phyloP scores from a whole-genome alignment of 352 stramenopile species.

The Phytophthora agathidicida region DNA sequence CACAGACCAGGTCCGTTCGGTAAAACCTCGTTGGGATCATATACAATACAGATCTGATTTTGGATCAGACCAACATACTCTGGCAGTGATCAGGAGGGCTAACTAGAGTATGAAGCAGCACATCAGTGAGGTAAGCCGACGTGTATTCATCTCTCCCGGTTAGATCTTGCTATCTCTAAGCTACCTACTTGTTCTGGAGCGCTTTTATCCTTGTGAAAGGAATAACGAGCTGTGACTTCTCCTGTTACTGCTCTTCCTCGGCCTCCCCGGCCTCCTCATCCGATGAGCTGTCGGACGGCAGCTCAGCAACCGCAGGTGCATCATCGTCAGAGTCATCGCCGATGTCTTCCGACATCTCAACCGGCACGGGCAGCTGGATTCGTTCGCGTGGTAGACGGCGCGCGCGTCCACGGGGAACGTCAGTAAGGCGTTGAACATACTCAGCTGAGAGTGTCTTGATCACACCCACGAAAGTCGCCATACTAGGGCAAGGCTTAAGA shows the following conservation, averaged over 20 bases:
- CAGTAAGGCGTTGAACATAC: slow-evolving; percentile 1
- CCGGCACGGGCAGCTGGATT: not conserved
- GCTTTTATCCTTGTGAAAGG: not conserved
- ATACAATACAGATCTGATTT: not conserved
- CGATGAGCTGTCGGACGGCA: not conserved
- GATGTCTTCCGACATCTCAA: slow-evolving; percentile 2
- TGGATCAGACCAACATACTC: slow-evolving; percentile 4
- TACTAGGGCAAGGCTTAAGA: not conserved
- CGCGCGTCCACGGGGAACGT: not conserved
- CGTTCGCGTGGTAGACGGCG: not conserved
- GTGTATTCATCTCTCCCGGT: slow-evolving; percentile 2
- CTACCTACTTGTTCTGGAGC: not conserved
- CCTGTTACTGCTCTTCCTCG: not conserved
- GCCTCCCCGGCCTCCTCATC: not conserved
- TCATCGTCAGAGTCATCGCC: slow-evolving; percentile 3
- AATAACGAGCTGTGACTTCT: not conserved
- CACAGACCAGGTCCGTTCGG: no score
- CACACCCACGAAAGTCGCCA: not conserved
- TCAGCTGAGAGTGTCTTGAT: slow-evolving; percentile 2
- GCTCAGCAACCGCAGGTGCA: not conserved
- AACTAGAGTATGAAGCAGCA: slow-evolving; percentile 1
- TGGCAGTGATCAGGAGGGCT: slow-evolving; percentile 1
- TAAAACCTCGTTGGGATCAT: slow-evolving; percentile 2
- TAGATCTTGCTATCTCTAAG: not conserved
- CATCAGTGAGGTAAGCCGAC: slow-evolving; percentile 1